Evolutionary conservation across 2,329 filamentous ascomycete genomes (phyloP).

Genomic region (Grosmannia serpens): DNA sequence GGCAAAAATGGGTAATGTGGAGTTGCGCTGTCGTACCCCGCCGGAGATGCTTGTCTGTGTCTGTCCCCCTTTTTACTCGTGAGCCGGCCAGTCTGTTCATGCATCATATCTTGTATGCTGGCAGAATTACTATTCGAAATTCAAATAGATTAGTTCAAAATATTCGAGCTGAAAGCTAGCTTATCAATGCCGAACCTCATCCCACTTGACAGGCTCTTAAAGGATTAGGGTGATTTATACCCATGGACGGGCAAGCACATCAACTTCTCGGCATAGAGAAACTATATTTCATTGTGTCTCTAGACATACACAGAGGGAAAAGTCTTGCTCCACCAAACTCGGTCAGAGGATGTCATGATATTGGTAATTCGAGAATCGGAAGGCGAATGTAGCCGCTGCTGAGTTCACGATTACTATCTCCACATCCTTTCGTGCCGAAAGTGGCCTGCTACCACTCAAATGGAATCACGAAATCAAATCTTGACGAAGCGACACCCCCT

Average conservation of each 20-base stretch:
- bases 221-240: not conserved
- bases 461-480: not conserved
- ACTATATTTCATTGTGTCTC: no score
- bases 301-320: no score
- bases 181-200: not conserved
- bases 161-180: not conserved
- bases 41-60: not conserved
- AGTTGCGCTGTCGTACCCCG: not conserved
- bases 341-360: not conserved
- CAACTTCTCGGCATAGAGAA: not conserved
- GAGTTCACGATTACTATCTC: no score
- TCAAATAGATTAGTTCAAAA: not conserved
- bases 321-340: no score
- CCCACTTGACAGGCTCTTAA: not conserved
- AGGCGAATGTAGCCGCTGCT: not conserved
- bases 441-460: not conserved
- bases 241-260: not conserved
- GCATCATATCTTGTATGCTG: not conserved
- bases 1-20: not conserved
- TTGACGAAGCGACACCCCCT: slow-evolving; percentile 3
- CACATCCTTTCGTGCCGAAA: not conserved
- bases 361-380: not conserved
- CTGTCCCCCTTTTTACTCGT: no score
- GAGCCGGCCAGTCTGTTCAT: no score
- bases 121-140: not conserved